Evolutionary conservation across 1,139 yeast genomes (phyloP).

Genomic region (Geotrichum restrictum): DNA sequence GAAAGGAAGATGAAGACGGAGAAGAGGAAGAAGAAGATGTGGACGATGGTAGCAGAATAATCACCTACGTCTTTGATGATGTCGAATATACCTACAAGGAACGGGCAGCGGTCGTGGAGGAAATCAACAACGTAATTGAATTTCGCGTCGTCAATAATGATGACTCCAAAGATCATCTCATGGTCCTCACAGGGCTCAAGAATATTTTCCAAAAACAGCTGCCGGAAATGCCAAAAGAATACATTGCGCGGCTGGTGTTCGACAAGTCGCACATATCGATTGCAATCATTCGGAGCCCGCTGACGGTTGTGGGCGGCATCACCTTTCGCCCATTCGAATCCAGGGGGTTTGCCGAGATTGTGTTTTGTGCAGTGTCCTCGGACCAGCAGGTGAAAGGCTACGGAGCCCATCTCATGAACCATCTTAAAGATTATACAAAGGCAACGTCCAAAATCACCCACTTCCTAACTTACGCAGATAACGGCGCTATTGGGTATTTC

Average conservation of each 20-base stretch:
- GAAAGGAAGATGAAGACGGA: conserved; percentile 33
- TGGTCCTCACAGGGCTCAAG: conserved; percentile 89
- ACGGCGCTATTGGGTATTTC: conserved; percentile 97
- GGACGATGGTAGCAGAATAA: conserved; percentile 35
- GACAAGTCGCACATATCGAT: conserved; percentile 91
- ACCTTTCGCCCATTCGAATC: conserved; percentile 91
- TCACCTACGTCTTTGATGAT: conserved; percentile 65
- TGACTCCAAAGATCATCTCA: conserved; percentile 77
- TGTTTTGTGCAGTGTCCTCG: conserved; percentile 94
- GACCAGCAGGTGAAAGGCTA: conserved; percentile 97
- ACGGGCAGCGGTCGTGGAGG: conserved; percentile 90
- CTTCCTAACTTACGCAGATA: conserved; percentile 94
- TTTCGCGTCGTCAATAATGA: conserved; percentile 95
- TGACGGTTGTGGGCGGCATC: conserved; percentile 96
- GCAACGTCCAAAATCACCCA: conserved; percentile 72
- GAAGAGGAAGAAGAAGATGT: conserved; percentile 27
- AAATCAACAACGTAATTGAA: conserved; percentile 84
- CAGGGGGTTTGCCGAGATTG: conserved; percentile 93
- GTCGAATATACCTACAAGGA: conserved; percentile 81
- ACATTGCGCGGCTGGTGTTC: conserved; percentile 88
- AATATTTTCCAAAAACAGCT: conserved; percentile 94
- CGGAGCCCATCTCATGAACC: conserved; percentile 98
- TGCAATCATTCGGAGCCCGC: conserved; percentile 90
- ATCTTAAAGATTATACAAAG: conserved; percentile 87
- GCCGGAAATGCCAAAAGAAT: conserved; percentile 98